Conservation (phyloP, 352 stramenopile species). For the Pseudoperonospora humuli region DNA sequence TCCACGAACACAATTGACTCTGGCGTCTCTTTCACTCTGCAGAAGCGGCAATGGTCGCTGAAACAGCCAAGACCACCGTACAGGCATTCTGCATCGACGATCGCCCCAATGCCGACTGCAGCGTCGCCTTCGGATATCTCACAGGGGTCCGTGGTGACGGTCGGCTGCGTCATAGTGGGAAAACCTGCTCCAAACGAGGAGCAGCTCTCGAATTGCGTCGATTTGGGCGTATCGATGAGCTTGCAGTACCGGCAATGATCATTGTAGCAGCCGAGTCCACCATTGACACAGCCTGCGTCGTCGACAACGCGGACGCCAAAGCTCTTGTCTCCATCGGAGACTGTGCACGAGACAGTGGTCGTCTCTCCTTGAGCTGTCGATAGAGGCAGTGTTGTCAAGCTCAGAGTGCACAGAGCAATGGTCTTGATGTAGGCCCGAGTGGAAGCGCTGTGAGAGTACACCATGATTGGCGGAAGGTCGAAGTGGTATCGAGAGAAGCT, state of each 20-base stretch:
- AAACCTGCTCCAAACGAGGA: conserved; percentile 14
- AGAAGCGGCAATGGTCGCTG: conserved; percentile 36
- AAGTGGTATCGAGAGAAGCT: too few species aligned
- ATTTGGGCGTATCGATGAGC: conserved; percentile 23
- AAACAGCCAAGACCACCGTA: conserved; percentile 36
- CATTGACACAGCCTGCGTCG: too few species aligned
- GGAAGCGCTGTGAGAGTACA: too few species aligned
- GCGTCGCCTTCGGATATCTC: conserved; percentile 18
- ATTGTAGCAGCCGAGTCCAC: conserved; percentile 37
- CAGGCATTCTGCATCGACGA: conserved; percentile 21
- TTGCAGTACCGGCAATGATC: conserved; percentile 39
- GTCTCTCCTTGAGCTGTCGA: too few species aligned
- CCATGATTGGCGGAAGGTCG: too few species aligned
- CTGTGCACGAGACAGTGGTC: too few species aligned
- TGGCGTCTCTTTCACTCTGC: conserved; percentile 15
- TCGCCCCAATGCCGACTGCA: conserved; percentile 25
- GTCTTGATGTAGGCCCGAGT: too few species aligned
- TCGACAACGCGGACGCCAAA: too few species aligned
- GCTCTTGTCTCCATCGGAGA: too few species aligned
- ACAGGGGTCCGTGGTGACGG: conserved; percentile 5
- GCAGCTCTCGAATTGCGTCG: conserved; percentile 26
- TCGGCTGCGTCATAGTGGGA: conserved; percentile 15
- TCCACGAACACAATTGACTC: conserved; percentile 28
- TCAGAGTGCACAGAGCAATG: too few species aligned
- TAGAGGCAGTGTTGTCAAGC: too few species aligned